These are phyloP conservation scores for Kluyveromyces siamensis DNA, from an alignment of 805 yeast species.

Conservation along the genomic window DNA sequence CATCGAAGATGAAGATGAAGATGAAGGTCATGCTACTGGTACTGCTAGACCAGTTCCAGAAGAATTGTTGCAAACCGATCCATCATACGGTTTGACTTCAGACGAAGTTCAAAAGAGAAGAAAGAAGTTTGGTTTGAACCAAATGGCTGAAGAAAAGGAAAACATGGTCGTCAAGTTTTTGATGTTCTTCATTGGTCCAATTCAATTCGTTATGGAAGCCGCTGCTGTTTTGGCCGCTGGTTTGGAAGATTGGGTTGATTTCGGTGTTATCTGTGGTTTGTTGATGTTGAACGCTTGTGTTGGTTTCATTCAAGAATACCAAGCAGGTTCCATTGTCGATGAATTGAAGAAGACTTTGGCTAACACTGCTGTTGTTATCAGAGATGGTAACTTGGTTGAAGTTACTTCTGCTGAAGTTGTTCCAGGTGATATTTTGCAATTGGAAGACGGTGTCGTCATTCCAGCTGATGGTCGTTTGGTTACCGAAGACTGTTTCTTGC, in stretches of 20 bases:
- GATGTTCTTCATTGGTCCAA: conserved; percentile 89
- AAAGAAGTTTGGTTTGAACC: conserved; percentile 84
- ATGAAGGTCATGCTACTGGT: conserved; percentile 38
- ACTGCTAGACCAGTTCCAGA: conserved; percentile 77
- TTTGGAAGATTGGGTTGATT: conserved; percentile 97
- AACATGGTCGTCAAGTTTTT: conserved; percentile 69
- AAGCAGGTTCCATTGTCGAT: conserved; percentile 96
- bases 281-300: conserved; percentile 80
- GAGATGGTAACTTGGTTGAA: conserved; percentile 73
- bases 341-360: conserved; percentile 94
- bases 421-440: conserved; percentile 89
- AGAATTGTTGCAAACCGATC: conserved; percentile 76
- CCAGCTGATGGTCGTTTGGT: conserved; percentile 91
- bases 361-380: conserved; percentile 74
- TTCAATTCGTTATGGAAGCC: conserved; percentile 95
- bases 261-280: conserved; percentile 92
- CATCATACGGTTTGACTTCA: conserved; percentile 61
- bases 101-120: conserved; percentile 78
- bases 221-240: conserved; percentile 95
- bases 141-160: conserved; percentile 85
- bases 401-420: conserved; percentile 78
- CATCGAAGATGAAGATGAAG: conserved; percentile 41
- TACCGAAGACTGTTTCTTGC: conserved; percentile 76
- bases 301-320: conserved; percentile 96
- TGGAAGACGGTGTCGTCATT: conserved; percentile 88